Percentiles rank a stretch among this genome's conserved stretches.
These are phyloP conservation scores for Tetrapisispora namnaoensis DNA, from an alignment of 805 yeast genomes.

Conservation along the genomic window DNA sequence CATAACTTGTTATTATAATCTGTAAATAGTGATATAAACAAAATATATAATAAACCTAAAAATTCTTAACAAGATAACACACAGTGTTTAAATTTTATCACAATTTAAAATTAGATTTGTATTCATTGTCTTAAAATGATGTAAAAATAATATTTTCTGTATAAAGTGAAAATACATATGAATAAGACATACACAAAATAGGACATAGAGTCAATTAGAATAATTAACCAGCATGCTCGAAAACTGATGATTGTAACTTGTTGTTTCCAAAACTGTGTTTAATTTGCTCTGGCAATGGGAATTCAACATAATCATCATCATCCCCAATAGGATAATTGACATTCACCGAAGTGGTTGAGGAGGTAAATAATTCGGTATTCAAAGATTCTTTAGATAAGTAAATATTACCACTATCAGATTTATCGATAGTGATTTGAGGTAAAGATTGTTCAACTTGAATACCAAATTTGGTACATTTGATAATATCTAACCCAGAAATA, in stretches of 20 bases:
- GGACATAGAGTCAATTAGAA: no score
- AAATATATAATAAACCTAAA: neutral
- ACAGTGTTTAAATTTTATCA: no score
- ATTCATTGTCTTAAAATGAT: neutral
- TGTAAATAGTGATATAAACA: slow-evolving; percentile 5
- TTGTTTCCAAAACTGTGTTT: slow-evolving; percentile 59
- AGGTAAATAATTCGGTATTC: slow-evolving; percentile 68
- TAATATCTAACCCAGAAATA: slow-evolving; percentile 80
- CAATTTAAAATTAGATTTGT: no score
- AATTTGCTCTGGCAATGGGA: slow-evolving; percentile 87
- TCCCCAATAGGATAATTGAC: slow-evolving; percentile 69
- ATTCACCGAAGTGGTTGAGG: slow-evolving; percentile 78
- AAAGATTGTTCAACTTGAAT: slow-evolving; percentile 74
- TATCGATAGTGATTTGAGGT: slow-evolving; percentile 81
- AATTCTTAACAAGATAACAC: neutral
- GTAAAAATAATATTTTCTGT: no score
- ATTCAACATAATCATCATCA: slow-evolving; percentile 65
- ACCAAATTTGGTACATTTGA: slow-evolving; percentile 73
- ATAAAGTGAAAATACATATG: no score
- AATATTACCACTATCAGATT: slow-evolving; percentile 75
- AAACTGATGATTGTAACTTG: slow-evolving; percentile 56
- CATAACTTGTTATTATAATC: neutral
- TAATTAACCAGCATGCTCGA: slow-evolving; percentile 66
- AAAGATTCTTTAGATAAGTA: slow-evolving; percentile 68
- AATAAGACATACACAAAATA: neutral